phyloP scores from a whole-genome alignment of 805 yeast genomes.

The Nakazawaea wickerhamii region DNA sequence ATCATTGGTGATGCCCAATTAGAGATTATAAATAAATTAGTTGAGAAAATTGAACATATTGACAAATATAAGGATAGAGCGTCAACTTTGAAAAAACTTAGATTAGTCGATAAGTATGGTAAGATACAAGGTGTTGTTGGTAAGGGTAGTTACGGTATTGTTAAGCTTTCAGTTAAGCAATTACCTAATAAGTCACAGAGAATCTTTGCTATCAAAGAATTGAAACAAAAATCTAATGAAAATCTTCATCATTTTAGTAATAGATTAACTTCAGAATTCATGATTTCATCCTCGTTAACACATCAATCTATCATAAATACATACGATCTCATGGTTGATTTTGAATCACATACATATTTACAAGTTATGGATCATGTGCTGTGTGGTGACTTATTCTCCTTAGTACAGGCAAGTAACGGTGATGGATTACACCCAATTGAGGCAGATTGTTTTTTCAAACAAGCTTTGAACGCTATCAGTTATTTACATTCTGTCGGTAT shows the following conservation, averaged over 20 bases:
- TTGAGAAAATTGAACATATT: constrained; percentile 41
- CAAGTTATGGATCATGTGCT: constrained; percentile 97
- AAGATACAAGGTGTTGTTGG: constrained; percentile 44
- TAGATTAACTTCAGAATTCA: constrained; percentile 85
- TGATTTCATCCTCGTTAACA: constrained; percentile 72
- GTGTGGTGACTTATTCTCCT: constrained; percentile 71
- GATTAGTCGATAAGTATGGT: constrained; percentile 43
- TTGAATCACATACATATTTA: constrained; percentile 61
- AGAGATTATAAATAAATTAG: constrained; percentile 40
- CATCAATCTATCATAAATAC: constrained; percentile 75
- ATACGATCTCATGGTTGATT: constrained; percentile 73
- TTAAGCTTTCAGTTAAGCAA: constrained; percentile 35
- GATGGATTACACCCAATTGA: constrained; percentile 55
- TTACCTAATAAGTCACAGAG: constrained; percentile 33
- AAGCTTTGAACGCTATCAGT: constrained; percentile 71
- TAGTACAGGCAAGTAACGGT: constrained; percentile 46
- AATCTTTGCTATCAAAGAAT: constrained; percentile 73
- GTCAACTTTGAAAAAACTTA: constrained; percentile 23
- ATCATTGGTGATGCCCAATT: constrained; percentile 49
- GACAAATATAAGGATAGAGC: constrained; percentile 28
- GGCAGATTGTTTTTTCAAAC: constrained; percentile 88
- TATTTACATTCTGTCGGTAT: constrained; percentile 91
- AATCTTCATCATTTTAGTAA: constrained; percentile 51
- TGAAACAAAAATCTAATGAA: constrained; percentile 58
- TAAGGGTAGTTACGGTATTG: constrained; percentile 43